Evolutionary conservation across 2,329 filamentous ascomycete species (phyloP).

Genomic region (Ophiostoma ips): DNA sequence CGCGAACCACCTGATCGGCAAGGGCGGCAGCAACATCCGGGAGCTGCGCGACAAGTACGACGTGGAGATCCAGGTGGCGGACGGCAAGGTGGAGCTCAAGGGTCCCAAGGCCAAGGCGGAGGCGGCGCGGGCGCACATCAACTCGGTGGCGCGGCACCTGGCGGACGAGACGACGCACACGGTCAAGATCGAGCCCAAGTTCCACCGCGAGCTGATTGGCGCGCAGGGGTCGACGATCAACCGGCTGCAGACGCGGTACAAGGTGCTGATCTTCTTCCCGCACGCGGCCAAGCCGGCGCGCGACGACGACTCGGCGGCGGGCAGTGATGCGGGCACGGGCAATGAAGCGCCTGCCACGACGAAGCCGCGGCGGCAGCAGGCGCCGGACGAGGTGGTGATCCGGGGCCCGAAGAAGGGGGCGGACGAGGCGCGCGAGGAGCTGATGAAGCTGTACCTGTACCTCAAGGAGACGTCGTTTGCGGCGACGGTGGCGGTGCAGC

Average conservation of each 20-base stretch:
- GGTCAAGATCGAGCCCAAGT: slow-evolving; percentile 86
- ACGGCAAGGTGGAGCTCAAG: slow-evolving; percentile 90
- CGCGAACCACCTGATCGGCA: slow-evolving; percentile 69
- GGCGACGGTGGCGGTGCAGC: slow-evolving; percentile 70
- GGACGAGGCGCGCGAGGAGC: slow-evolving; percentile 81
- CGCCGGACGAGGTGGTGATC: slow-evolving; percentile 75
- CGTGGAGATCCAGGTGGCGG: slow-evolving; percentile 73
- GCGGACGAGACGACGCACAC: slow-evolving; percentile 82
- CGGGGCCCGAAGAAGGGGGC: slow-evolving; percentile 87
- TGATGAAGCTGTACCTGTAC: slow-evolving; percentile 78
- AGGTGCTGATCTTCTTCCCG: slow-evolving; percentile 92
- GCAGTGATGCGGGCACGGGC: slow-evolving; percentile 43
- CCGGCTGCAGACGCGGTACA: slow-evolving; percentile 81
- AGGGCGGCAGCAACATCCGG: slow-evolving; percentile 51
- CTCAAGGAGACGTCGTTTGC: slow-evolving; percentile 75
- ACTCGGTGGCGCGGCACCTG: slow-evolving; percentile 62
- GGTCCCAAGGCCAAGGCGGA: slow-evolving; percentile 92
- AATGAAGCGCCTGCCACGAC: too few species aligned
- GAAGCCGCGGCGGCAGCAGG: slow-evolving; percentile 56
- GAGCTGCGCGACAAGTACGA: slow-evolving; percentile 54
- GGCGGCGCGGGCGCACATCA: slow-evolving; percentile 69
- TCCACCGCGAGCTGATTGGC: slow-evolving; percentile 87
- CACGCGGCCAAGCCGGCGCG: slow-evolving; percentile 45
- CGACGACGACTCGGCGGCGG: slow-evolving; percentile 56
- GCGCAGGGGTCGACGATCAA: slow-evolving; percentile 79